phyloP scores from a whole-genome alignment of 2,329 filamentous ascomycete species.

The Cordyceps fumosorosea region DNA sequence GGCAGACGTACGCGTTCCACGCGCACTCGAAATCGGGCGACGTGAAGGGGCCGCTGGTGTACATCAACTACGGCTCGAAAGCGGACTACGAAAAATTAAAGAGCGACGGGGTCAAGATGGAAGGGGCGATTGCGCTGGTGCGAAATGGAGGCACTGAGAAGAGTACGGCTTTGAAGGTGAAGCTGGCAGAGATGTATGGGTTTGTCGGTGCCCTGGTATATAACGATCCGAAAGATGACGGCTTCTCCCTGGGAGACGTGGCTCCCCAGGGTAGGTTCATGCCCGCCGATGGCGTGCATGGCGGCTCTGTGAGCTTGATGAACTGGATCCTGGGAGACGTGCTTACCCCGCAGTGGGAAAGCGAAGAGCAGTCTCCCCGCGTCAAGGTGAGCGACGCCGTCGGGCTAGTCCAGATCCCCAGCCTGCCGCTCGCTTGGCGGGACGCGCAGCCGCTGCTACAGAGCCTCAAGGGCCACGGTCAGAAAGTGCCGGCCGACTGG shows the following conservation, averaged over 20 bases:
- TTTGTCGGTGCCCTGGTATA: constrained; percentile 87
- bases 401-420: constrained; percentile 77
- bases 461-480: constrained; percentile 67
- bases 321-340: constrained; percentile 85
- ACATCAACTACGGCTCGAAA: constrained; percentile 83
- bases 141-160: constrained; percentile 69
- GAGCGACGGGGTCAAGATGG: constrained; percentile 64
- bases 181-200: constrained; percentile 79
- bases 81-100: constrained; percentile 72
- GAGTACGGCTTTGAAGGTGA: constrained; percentile 76
- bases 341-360: constrained; percentile 83
- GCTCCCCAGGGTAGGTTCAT: constrained; percentile 75
- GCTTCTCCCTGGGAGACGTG: constrained; percentile 63
- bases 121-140: constrained; percentile 78
- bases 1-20: constrained; percentile 76
- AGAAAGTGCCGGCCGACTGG: constrained; percentile 65
- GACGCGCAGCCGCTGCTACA: constrained; percentile 78
- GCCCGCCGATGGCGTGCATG: constrained; percentile 75
- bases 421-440: constrained; percentile 81
- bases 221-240: constrained; percentile 81
- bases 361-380: constrained; percentile 57
- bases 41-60: constrained; percentile 79
- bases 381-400: constrained; percentile 63
- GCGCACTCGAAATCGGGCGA: constrained; percentile 83
- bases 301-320: constrained; percentile 72